These are phyloP conservation scores for Fraxinus dipetala DNA, from an alignment of 305 asterid species.

Conservation along the genomic window DNA sequence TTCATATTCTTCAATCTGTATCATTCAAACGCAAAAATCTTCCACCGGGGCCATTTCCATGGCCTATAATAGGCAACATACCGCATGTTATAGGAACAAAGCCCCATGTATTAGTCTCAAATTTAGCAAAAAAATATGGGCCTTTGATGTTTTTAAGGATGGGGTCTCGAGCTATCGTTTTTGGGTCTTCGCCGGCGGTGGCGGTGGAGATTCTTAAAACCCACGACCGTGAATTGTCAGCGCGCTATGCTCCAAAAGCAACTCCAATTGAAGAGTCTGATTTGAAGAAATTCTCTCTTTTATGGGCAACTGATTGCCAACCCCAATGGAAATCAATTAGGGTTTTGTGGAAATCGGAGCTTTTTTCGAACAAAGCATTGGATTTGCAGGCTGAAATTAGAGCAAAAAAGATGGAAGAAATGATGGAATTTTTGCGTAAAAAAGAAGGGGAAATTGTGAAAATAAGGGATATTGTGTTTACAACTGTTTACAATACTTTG, in stretches of 20 bases:
- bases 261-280: constrained; percentile 36
- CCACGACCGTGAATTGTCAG: constrained; percentile 36
- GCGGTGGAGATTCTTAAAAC: constrained; percentile 37
- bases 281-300: constrained; percentile 32
- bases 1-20: neutral
- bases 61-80: constrained; percentile 40
- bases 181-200: constrained; percentile 36
- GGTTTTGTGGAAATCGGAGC: constrained; percentile 33
- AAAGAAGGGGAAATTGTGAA: constrained; percentile 29
- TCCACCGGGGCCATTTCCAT: constrained; percentile 45
- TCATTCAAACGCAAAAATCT: constrained; percentile 19
- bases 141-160: constrained; percentile 35
- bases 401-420: constrained; percentile 28
- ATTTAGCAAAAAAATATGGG: constrained; percentile 33
- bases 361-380: constrained; percentile 32
- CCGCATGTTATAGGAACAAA: constrained; percentile 30
- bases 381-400: constrained; percentile 23
- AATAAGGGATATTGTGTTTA: constrained; percentile 29
- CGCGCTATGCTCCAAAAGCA: constrained; percentile 43
- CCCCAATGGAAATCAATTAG: constrained; percentile 29
- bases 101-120: constrained; percentile 34
- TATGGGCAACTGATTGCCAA: constrained; percentile 37
- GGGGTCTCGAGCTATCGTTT: constrained; percentile 32
- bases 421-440: constrained; percentile 29
- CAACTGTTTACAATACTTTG: constrained; percentile 23